Base-by-base conservation (phyloP, 371 early-diverging fungal species). In the Rhizomucor pusillus region DNA sequence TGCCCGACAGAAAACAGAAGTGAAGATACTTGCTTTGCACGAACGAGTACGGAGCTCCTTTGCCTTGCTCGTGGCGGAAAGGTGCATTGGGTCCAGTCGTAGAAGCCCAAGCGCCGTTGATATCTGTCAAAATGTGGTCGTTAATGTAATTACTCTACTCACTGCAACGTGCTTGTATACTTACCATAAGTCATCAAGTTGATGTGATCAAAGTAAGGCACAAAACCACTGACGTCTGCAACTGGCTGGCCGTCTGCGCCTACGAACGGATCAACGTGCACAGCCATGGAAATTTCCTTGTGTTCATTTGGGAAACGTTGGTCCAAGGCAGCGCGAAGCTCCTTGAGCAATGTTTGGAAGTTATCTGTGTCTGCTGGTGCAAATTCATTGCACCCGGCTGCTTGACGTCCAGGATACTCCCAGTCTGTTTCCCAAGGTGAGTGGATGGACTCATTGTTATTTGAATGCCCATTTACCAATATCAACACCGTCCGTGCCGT, bases 401-500 rank as follows among this genome's bases (percentile, higher is more conserved):
- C 91, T 47, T 80, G 68, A 13, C 81, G 71, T 12, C 83, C 90
- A n/a, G 92, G 90, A 55, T 86, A 91, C 60, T 92, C 92, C 91
- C 89, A 91, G 63, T 87, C 87, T 62, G 62, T 29, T 29, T 29
- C 7, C 29, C 29, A 29, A 29, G 29, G n/a, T n/a, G n/a, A n/a
- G n/a, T n/a, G n/a, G n/a, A n/a, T n/a, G n/a, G n/a, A n/a, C n/a
- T n/a, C n/a, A n/a, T n/a, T n/a, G n/a, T n/a, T 29, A 29, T 5
- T 7, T 52, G 12, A 24, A 5, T 18, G 37, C 35, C 33, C 22
- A 20, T 47, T 54, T 57, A 67, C 77, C 81, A 50, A 79, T 67
- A 66, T 84, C 82, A 29, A 84, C 73, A 58, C 83, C 84, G 51
- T 83, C 83, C 35, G 69, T 78, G 1, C 61, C 51, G 43, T 79